Conservation (phyloP, 495 filamentous ascomycete genomes). For the Aspergillus ostianus region DNA sequence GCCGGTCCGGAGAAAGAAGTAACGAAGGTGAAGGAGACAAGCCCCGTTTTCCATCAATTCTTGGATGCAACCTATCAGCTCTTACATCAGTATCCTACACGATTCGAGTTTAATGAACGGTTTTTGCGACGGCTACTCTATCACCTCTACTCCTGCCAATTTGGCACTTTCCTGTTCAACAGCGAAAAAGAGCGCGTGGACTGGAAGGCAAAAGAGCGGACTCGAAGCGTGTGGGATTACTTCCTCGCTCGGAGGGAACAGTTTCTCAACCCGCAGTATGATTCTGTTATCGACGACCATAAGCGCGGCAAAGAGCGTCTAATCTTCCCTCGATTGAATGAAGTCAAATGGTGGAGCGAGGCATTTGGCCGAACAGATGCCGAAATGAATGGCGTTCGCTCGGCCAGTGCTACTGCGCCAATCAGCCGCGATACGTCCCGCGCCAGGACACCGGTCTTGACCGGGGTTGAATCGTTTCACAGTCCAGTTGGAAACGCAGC, state of each 20-base stretch:
- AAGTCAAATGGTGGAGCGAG: constrained; percentile 89
- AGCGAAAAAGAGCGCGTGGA: constrained; percentile 86
- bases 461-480: constrained; percentile 48
- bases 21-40: constrained; percentile 80
- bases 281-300: constrained; percentile 71
- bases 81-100: constrained; percentile 77
- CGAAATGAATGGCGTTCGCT: constrained; percentile 82
- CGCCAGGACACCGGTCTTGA: constrained; percentile 36
- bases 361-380: constrained; percentile 78
- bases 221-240: constrained; percentile 93
- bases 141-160: constrained; percentile 94
- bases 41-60: constrained; percentile 98
- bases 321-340: constrained; percentile 67
- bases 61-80: constrained; percentile 94
- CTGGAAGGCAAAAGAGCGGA: constrained; percentile 65
- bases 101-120: constrained; percentile 96
- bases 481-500: constrained; percentile 28
- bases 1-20: constrained; percentile 48
- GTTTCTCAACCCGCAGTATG: constrained; percentile 80
- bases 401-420: constrained; percentile 15
- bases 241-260: constrained; percentile 76
- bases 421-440: constrained; percentile 20
- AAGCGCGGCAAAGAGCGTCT: constrained; percentile 77
- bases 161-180: constrained; percentile 95
- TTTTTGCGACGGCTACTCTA: constrained; percentile 89